Base-by-base conservation (phyloP, 306 rosid species). In the Corylus heterophylla region DNA sequence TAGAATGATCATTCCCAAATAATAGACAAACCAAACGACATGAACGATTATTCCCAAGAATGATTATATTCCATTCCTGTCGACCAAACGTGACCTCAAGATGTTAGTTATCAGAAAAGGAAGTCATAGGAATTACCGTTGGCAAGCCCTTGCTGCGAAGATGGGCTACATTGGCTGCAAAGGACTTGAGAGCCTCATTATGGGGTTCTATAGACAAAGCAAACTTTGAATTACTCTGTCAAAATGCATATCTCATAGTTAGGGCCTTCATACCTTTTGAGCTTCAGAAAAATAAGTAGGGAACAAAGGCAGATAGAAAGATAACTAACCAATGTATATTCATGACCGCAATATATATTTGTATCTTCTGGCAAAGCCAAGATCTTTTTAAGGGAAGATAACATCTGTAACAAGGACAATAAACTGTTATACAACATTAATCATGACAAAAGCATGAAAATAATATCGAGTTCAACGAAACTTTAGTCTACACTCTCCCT, bases 161-260 rank as follows among this genome's bases (percentile, higher is more conserved):
- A 83, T 90, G 90, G 64, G 87, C 85, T 56, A 95, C 87, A 61
- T 84, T 87, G 55, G 92, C 82, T 54, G 90, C 97, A 85, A 91
- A 95, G 59, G 93, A 91, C 73, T 86, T 90, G 78, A 95, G 97
- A 82, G 90, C 94, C 87, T 90, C 87, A 79, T 95, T 95, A 79
- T 83, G 76, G 14, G 98, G 98, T 79, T 95, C 99, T 78, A 95
- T 76, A 45, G 92, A 91, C 85, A 95, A 83, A 49, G 98, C 98
- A 79, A 95, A 95, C 91, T 91, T 91, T 12, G 93, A 85, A 87
- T 93, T 91, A 78, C 88, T 88, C 99, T 95, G 94, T 68, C 74
- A 83, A 81, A 82, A 64, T 66, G 75, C 58, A 74, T 45, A 70
- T 29, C 84, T 17, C 70, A 68, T 71, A 62, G 81, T 86, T 78